phyloP scores from a whole-genome alignment of 345 rosid species.

The Acer saccharum region DNA sequence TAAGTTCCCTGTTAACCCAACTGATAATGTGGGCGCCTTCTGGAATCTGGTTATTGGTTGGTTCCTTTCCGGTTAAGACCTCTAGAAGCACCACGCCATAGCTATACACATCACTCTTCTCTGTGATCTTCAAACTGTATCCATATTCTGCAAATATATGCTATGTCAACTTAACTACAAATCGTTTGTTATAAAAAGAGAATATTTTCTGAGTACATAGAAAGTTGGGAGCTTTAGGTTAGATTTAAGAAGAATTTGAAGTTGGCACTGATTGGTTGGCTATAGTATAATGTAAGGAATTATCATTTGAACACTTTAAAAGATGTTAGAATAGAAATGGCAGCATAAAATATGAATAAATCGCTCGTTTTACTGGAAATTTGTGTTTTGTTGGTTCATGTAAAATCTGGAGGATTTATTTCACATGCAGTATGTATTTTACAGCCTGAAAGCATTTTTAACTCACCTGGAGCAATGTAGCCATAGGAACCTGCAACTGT shows the following conservation, averaged over 20 bases:
- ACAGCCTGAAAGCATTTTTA: constrained; percentile 5
- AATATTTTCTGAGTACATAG: neutral
- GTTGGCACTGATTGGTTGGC: neutral
- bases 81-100: constrained; percentile 70
- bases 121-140: constrained; percentile 68
- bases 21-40: constrained; percentile 58
- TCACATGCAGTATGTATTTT: neutral
- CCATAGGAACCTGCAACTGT: constrained; percentile 76
- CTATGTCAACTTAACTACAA: neutral
- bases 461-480: constrained; percentile 80
- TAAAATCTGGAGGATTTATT: neutral
- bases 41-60: constrained; percentile 49
- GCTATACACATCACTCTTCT: constrained; percentile 76
- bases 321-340: neutral
- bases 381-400: neutral
- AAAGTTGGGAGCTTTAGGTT: neutral
- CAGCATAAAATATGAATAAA: neutral
- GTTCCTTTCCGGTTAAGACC: constrained; percentile 61
- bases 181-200: neutral
- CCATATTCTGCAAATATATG: constrained; percentile 59
- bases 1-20: constrained; percentile 58
- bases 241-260: neutral
- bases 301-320: neutral
- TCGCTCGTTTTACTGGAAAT: neutral
- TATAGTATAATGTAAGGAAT: neutral